phyloP scores from a whole-genome alignment of 805 yeast species.

The Lipomyces mesembrius region DNA sequence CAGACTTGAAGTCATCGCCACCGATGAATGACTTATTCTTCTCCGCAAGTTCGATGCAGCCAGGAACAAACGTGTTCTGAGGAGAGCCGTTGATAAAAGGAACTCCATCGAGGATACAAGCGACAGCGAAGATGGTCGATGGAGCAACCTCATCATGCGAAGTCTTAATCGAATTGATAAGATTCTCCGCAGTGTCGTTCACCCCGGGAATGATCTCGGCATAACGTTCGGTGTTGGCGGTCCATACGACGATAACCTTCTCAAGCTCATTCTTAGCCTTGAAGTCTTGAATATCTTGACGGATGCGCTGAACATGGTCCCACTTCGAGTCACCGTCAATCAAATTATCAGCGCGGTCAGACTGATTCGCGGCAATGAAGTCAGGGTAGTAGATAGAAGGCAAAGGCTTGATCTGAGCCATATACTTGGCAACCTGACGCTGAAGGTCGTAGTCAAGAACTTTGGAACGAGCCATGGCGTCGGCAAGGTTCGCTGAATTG shows the following conservation, averaged over 20 bases:
- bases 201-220: constrained; percentile 77
- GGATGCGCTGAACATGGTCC: constrained; percentile 85
- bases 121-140: constrained; percentile 92
- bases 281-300: constrained; percentile 80
- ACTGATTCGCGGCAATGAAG: constrained; percentile 93
- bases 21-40: constrained; percentile 76
- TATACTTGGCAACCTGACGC: constrained; percentile 66
- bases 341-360: constrained; percentile 87
- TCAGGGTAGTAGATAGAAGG: constrained; percentile 93
- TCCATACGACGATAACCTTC: constrained; percentile 90
- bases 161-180: constrained; percentile 70
- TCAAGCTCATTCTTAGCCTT: constrained; percentile 74
- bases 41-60: constrained; percentile 88
- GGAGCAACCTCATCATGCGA: constrained; percentile 88
- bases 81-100: constrained; percentile 97
- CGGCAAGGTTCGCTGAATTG: constrained; percentile 66
- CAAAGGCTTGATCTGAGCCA: constrained; percentile 69
- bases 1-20: constrained; percentile 96
- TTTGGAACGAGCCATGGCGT: constrained; percentile 82
- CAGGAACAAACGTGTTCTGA: constrained; percentile 96
- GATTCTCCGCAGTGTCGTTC: constrained; percentile 84
- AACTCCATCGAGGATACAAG: constrained; percentile 82
- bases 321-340: constrained; percentile 76
- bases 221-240: constrained; percentile 95
- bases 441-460: constrained; percentile 88